phyloP scores from a whole-genome alignment of 1,284 basidiomycete species.

The Vanrija sp. region DNA sequence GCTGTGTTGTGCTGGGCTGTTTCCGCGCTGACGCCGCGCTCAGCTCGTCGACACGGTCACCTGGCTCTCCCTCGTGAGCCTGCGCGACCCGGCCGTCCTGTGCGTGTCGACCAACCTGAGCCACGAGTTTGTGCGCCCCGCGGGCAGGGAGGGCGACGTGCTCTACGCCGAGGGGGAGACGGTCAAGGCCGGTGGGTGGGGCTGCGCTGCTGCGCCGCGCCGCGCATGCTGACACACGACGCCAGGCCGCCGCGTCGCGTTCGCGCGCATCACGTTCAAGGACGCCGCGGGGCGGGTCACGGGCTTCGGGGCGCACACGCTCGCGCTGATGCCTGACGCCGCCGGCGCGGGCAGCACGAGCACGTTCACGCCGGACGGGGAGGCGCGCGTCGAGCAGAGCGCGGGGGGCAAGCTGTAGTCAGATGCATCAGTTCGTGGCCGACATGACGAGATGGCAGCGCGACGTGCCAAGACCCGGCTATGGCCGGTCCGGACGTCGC shows the following conservation, averaged over 20 bases:
- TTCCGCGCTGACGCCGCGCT: neutral
- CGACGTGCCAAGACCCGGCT: too few relatives aligned
- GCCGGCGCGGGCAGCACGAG: neutral
- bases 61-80: constrained; percentile 9
- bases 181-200: constrained; percentile 11
- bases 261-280: constrained; percentile 9
- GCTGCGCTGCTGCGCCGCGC: too few relatives aligned
- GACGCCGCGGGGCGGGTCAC: constrained; percentile 3
- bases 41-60: constrained; percentile 16
- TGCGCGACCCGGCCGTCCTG: constrained; percentile 2
- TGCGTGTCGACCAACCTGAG: constrained; percentile 12
- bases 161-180: constrained; percentile 3
- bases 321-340: neutral
- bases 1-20: too few relatives aligned
- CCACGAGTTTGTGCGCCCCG: constrained; percentile 12
- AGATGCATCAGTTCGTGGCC: too few relatives aligned
- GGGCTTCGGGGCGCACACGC: constrained; percentile 12
- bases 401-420: too few relatives aligned
- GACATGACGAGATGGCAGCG: too few relatives aligned
- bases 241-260: constrained; percentile 9
- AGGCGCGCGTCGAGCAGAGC: too few relatives aligned
- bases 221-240: too few relatives aligned
- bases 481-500: too few relatives aligned
- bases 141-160: constrained; percentile 7
- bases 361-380: constrained; percentile 7